Evolutionary conservation across 306 rosid genomes (phyloP).

Genomic region (Glycyrrhiza uralensis): DNA sequence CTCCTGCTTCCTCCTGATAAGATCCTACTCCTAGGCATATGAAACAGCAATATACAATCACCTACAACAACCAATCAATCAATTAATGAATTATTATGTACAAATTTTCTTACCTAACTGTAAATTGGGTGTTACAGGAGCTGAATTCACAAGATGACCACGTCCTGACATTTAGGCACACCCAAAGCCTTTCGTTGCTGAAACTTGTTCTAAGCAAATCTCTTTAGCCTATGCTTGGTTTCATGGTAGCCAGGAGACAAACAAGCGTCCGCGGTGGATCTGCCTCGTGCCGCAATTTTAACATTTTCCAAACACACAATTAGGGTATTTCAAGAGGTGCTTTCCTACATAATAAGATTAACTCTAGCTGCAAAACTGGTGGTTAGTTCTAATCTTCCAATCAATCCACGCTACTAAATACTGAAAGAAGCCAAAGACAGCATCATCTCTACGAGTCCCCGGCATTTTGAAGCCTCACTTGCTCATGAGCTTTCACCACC

Average conservation of each 20-base stretch:
- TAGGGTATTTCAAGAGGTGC: constrained; percentile 18
- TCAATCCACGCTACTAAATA: constrained; percentile 29
- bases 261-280: no score
- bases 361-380: constrained; percentile 50
- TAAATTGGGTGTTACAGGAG: constrained; percentile 39
- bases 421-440: constrained; percentile 1
- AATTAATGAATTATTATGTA: constrained; percentile 72
- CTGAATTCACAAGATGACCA: constrained; percentile 29
- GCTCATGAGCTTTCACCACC: constrained; percentile 80
- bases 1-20: constrained; percentile 23
- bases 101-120: constrained; percentile 41
- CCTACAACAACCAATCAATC: constrained; percentile 59
- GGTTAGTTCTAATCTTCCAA: constrained; percentile 31
- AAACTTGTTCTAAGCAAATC: constrained; percentile 31
- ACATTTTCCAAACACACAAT: no score
- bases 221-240: no score
- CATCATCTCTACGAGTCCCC: constrained; percentile 20
- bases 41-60: constrained; percentile 40
- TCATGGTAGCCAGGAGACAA: no score
- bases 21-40: constrained; percentile 38
- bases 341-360: constrained; percentile 27
- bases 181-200: constrained; percentile 26
- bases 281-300: no score
- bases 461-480: constrained; percentile 59
- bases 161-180: constrained; percentile 28